A percentile compares a stretch with the other conserved stretches of the same genome.
phyloP scores from a whole-genome alignment of 768 basidiomycete genomes.

The Boletus pseudopeckii region DNA sequence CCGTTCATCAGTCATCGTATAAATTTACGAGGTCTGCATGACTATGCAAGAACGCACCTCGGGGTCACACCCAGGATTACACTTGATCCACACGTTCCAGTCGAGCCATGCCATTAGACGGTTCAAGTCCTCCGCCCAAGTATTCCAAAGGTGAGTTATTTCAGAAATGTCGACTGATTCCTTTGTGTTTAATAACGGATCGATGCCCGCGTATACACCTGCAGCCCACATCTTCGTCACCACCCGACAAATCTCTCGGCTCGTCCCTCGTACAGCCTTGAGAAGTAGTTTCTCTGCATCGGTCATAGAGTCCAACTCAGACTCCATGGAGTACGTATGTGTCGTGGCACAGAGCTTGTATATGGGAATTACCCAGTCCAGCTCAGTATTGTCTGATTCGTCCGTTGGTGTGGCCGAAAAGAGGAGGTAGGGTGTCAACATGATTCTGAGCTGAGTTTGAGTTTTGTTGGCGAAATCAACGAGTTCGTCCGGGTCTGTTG shows the following conservation, averaged over 20 bases:
- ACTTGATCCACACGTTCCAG: conserved; percentile 51
- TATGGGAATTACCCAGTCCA: conserved; percentile 30
- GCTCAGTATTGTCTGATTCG: not conserved
- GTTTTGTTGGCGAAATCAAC: conserved; percentile 8
- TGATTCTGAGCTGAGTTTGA: conserved; percentile 25
- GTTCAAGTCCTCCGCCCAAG: conserved; percentile 37
- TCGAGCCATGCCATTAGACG: conserved; percentile 49
- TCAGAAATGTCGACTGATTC: not conserved
- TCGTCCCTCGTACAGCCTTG: conserved; percentile 31
- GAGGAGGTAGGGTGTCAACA: conserved; percentile 32
- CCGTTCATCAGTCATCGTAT: not conserved
- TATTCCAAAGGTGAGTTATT: conserved; percentile 8
- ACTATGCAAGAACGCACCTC: conserved; percentile 35
- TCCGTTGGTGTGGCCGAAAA: conserved; percentile 5
- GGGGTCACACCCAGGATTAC: conserved; percentile 42
- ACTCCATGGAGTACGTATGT: conserved; percentile 19
- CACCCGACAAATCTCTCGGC: conserved; percentile 44
- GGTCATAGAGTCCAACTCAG: conserved; percentile 15
- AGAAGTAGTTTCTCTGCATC: conserved; percentile 30
- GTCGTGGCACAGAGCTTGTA: conserved; percentile 30
- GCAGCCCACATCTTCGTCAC: conserved; percentile 47
- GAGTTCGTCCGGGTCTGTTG: conserved; percentile 2
- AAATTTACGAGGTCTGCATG: too few relatives aligned
- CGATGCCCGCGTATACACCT: conserved; percentile 27
- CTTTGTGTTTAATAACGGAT: conserved; percentile 3